phyloP scores from a whole-genome alignment of 768 basidiomycete genomes.

The Mycena vitilis region DNA sequence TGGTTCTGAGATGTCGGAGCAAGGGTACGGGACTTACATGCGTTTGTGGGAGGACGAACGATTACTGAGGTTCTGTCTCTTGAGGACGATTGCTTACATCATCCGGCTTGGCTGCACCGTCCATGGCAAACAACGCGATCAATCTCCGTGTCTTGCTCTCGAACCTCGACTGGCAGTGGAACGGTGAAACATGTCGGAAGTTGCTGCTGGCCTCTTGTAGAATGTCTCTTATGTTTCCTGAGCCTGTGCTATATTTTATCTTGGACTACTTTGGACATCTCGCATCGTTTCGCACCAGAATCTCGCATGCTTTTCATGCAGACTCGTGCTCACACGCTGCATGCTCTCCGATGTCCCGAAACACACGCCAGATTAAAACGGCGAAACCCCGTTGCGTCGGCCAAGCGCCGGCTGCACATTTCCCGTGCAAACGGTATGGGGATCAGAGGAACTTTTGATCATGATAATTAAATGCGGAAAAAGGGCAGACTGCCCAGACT shows the following conservation, averaged over 20 bases:
- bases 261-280: no score
- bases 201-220: no score
- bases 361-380: neutral
- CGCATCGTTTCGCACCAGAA: no score
- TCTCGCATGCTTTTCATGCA: constrained; percentile 4
- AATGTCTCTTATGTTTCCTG: no score
- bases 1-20: neutral
- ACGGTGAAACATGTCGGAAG: no score
- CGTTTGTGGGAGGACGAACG: neutral
- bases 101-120: neutral
- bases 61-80: neutral
- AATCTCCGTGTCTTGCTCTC: neutral
- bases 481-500: neutral
- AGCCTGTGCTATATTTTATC: no score
- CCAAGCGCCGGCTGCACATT: neutral
- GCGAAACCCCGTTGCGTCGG: no score
- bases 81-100: neutral
- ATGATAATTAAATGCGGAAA: neutral
- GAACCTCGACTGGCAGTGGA: neutral
- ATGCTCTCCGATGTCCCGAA: neutral
- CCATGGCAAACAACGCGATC: neutral
- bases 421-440: neutral
- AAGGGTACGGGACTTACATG: constrained; percentile 17
- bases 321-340: neutral
- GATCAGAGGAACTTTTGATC: constrained; percentile 4